Base-by-base conservation (phyloP, 2,329 filamentous ascomycete genomes). In the Phialophora chinensis region DNA sequence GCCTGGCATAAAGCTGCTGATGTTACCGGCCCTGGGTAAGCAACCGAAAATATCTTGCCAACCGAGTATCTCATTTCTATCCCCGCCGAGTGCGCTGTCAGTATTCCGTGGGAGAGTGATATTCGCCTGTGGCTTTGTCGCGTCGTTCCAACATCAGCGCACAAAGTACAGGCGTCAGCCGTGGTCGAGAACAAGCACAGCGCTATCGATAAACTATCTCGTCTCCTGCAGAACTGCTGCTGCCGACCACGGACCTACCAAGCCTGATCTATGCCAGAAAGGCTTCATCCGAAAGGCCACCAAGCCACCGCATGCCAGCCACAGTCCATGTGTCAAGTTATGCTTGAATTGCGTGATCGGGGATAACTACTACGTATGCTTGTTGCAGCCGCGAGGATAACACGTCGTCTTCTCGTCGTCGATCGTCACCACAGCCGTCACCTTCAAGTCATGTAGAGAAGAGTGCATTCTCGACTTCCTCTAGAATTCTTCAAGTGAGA, bases 301-400 rank as follows among this genome's bases (percentile, higher is more conserved):
- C 20, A 52, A 29, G 20, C 20, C 20, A 25, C 49, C 12, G 23
- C 49, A 23, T 23, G 17, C 20, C 44, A 49, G 44, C 44, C 17
- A 49, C 50, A 10, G 27, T 11, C 52, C 53, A 53, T 55, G 23
- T 33, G 29, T 55, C 53, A 55, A 61, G 52, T 61, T 54, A 61
- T 42, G 59, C 47, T 35, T 50, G 47, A 50, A 61, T 52, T 61
- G 59, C 59, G 59, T 61, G 59, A 61, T 61, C 47, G 31, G 20
- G 20, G 29, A 35, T 12, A 52, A 52, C 49, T 17, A 52, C 49
- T 17, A 52, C 49, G 49, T 27, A 27, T 44, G 38, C 38, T 8
- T 44, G 38, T 44, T 44, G 14, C 38, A 17, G n/a, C 38, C 14
- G 38, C 38, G 38, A 44, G 38, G 7, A 42, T n/a, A 44, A 44